These are phyloP conservation scores for Claviceps humidiphila DNA, from an alignment of 2,329 filamentous ascomycete genomes.

Conservation along the genomic window DNA sequence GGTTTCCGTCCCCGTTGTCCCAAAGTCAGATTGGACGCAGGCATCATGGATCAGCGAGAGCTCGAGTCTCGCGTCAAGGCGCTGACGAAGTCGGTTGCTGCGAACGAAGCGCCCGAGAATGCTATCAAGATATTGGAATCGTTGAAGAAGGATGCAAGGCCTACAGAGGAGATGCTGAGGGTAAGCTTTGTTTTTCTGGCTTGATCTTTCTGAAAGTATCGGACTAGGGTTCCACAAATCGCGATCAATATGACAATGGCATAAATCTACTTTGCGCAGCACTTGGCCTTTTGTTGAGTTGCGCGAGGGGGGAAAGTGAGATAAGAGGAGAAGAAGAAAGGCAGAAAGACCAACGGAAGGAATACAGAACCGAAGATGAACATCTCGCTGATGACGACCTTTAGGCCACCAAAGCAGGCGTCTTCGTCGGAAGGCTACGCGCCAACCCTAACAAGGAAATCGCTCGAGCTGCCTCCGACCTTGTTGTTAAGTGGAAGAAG, in stretches of 20 bases:
- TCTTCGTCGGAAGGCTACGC: slow-evolving; percentile 70
- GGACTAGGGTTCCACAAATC: no score
- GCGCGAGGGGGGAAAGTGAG: neutral
- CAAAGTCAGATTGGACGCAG: neutral
- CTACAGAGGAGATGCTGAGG: slow-evolving; percentile 81
- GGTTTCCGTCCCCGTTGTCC: neutral
- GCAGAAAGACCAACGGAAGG: neutral
- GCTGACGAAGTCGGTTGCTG: slow-evolving; percentile 63
- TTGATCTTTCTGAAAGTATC: no score
- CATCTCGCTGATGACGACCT: neutral
- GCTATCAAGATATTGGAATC: slow-evolving; percentile 64
- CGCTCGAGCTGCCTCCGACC: slow-evolving; percentile 60
- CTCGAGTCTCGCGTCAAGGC: slow-evolving; percentile 65
- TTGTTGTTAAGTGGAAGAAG: slow-evolving; percentile 80
- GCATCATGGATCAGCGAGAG: slow-evolving; percentile 64
- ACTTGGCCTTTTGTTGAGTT: no score
- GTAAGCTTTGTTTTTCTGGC: slow-evolving; percentile 29
- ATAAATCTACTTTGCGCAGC: no score
- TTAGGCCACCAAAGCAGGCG: slow-evolving; percentile 75
- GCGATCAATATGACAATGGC: no score
- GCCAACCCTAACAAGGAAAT: slow-evolving; percentile 73
- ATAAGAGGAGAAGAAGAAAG: neutral
- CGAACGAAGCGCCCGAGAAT: slow-evolving; percentile 59
- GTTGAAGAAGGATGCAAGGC: slow-evolving; percentile 65
- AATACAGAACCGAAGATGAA: neutral